Percentiles rank a stretch among this genome's conserved stretches.
phyloP scores from a whole-genome alignment of 2,329 filamentous ascomycete species.

The Stachybotrys elegans region DNA sequence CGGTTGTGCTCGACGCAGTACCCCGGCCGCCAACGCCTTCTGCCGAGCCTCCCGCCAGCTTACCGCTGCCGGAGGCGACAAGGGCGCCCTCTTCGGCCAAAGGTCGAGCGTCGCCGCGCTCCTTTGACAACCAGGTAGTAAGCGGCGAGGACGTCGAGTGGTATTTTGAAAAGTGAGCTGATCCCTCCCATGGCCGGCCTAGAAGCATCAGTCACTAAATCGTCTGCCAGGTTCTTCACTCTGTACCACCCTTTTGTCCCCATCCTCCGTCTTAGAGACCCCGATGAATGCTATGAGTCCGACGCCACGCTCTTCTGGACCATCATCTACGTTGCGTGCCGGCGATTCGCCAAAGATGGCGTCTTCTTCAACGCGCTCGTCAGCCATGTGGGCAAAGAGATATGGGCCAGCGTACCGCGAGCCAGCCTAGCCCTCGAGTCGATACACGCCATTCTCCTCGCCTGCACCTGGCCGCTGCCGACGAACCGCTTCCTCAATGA shows the following conservation, averaged over 20 bases:
- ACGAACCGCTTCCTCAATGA: constrained; percentile 47
- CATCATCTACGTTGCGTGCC: constrained; percentile 45
- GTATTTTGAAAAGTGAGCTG: constrained; percentile 47
- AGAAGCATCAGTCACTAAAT: constrained; percentile 3
- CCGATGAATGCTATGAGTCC: constrained; percentile 44
- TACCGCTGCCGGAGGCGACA: background rate
- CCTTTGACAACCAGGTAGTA: constrained; percentile 42
- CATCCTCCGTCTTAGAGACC: constrained; percentile 42
- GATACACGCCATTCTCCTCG: constrained; percentile 46
- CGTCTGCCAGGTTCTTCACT: constrained; percentile 40
- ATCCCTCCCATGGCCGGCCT: background rate
- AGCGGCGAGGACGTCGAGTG: constrained; percentile 49
- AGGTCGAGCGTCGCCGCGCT: constrained; percentile 29
- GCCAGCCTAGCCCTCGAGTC: constrained; percentile 40
- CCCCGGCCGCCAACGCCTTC: too few relatives aligned
- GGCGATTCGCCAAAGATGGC: constrained; percentile 40
- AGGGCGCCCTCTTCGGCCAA: constrained; percentile 6
- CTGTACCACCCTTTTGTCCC: constrained; percentile 49
- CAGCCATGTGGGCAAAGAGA: constrained; percentile 41
- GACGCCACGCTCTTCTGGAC: constrained; percentile 49
- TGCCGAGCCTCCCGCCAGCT: too few relatives aligned
- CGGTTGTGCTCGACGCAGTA: background rate
- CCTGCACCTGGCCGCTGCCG: constrained; percentile 48
- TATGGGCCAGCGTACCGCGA: constrained; percentile 36
- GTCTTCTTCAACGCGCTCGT: constrained; percentile 38